Conservation (phyloP, 495 filamentous ascomycete species). For the Podospora comata region DNA sequence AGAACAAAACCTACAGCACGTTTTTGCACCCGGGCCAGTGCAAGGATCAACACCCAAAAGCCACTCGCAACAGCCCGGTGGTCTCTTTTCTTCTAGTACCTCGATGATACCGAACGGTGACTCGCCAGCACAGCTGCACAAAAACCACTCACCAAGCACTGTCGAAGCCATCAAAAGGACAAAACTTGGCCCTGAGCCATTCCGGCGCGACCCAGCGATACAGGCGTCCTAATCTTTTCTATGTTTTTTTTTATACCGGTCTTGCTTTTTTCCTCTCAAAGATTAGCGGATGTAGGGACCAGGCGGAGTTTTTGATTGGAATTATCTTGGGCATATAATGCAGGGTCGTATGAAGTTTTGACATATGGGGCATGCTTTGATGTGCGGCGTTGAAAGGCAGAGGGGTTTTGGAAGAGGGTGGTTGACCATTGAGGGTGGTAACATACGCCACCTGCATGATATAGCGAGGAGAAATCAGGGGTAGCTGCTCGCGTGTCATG, state of each 20-base stretch:
- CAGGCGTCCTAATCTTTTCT: conserved; percentile 24
- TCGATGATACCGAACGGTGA: conserved; percentile 29
- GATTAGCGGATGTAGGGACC: conserved; percentile 3
- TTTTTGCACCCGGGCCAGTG: conserved; percentile 23
- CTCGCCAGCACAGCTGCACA: conserved; percentile 25
- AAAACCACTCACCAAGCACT: conserved; percentile 19
- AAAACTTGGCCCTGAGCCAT: conserved; percentile 22
- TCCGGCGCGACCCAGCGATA: conserved; percentile 29
- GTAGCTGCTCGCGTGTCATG: background rate
- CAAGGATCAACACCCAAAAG: conserved; percentile 32
- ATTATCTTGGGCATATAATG: conserved; percentile 4
- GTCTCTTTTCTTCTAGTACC: conserved; percentile 27
- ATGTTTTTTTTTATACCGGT: conserved; percentile 8
- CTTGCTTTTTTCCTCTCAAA: background rate
- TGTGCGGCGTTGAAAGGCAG: background rate
- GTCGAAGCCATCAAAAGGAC: conserved; percentile 25
- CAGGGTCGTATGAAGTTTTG: background rate
- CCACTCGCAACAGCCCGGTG: conserved; percentile 34
- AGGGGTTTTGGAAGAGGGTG: background rate
- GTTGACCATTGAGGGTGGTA: background rate
- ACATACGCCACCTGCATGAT: background rate
- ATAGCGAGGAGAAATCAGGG: background rate
- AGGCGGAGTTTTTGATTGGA: conserved; percentile 9
- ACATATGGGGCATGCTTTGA: background rate
- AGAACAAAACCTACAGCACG: conserved; percentile 25